Conservation (phyloP, 2,329 filamentous ascomycete genomes). For the Truncatella angustata region DNA sequence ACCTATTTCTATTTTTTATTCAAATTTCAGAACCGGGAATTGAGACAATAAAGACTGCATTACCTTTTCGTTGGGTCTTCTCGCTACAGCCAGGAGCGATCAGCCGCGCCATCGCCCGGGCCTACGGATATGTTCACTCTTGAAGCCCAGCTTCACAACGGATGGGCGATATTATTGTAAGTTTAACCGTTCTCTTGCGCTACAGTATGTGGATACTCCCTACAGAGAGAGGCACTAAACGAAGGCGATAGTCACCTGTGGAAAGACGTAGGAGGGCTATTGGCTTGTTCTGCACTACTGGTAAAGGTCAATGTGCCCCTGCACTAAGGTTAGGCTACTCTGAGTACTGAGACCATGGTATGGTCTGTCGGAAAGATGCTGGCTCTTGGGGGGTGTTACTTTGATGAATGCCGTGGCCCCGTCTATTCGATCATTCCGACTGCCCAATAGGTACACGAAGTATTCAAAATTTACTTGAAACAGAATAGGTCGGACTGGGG, state of each 20-base stretch:
- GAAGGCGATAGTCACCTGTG: background rate
- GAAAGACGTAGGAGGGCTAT: background rate
- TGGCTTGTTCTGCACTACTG: background rate
- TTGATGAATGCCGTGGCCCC: background rate
- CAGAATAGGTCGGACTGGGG: no score
- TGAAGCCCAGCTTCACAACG: background rate
- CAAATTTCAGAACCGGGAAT: no score
- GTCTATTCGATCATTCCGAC: background rate
- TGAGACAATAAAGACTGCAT: no score
- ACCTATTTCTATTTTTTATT: no score
- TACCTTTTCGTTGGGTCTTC: no score
- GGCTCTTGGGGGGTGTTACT: background rate
- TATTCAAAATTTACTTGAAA: no score
- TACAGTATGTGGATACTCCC: background rate
- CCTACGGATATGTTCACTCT: background rate
- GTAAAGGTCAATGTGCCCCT: background rate
- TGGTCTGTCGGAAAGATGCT: background rate
- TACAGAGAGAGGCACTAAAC: background rate
- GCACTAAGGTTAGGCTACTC: background rate
- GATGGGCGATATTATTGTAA: background rate
- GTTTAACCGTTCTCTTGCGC: background rate
- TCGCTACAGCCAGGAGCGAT: background rate
- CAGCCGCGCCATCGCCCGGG: background rate
- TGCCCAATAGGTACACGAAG: background rate
- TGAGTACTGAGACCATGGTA: background rate